A percentile compares a stretch with the other conserved stretches of the same genome.
phyloP scores from a whole-genome alignment of 164 flowering plant species.

The Hamamelis virginiana region DNA sequence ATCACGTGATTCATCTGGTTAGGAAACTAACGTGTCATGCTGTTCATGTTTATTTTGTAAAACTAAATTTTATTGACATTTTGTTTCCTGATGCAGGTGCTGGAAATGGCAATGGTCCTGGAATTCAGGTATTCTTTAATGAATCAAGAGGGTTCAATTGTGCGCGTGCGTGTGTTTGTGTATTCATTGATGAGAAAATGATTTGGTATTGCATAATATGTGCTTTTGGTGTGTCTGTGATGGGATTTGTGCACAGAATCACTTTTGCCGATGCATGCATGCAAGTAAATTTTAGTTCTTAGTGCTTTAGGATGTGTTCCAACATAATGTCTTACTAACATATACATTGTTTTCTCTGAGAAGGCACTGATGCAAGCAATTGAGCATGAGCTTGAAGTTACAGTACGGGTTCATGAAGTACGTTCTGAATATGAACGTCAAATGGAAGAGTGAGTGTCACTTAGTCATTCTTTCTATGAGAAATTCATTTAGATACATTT shows the following conservation, averaged over 20 bases:
- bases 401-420: constrained; percentile 86
- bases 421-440: constrained; percentile 87
- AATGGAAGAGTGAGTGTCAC: constrained; percentile 75
- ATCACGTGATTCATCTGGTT: constrained; percentile 60
- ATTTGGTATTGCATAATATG: neutral
- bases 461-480: neutral
- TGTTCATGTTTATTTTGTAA: neutral
- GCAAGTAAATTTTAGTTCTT: neutral
- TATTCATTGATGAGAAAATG: neutral
- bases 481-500: neutral
- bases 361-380: constrained; percentile 85
- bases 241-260: neutral
- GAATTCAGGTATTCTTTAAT: constrained; percentile 78
- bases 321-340: constrained; percentile 8
- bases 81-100: constrained; percentile 33
- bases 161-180: neutral
- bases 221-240: neutral
- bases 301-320: neutral
- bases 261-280: neutral
- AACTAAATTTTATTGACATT: neutral
- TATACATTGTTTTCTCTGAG: constrained; percentile 5
- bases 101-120: constrained; percentile 64
- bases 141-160: neutral
- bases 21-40: neutral
- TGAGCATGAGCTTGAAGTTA: constrained; percentile 96